Evolutionary conservation across 1,284 basidiomycete genomes (phyloP).

Genomic region (Puccinia polysora): DNA sequence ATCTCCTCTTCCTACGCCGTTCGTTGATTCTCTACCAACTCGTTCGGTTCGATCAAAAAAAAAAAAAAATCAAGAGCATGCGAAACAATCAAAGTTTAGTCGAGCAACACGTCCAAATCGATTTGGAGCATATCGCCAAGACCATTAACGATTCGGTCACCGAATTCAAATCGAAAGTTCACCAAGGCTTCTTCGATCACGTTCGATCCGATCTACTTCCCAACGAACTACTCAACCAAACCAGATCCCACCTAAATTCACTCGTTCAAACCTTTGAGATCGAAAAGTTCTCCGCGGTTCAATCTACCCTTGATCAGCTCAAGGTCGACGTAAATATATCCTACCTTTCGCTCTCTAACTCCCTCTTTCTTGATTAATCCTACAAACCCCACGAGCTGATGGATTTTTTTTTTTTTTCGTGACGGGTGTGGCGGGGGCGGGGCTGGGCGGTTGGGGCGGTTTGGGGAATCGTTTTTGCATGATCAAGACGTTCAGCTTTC

Average conservation of each 20-base stretch:
- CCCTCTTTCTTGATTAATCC: neutral
- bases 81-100: slow-evolving; percentile 21
- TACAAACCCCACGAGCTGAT: neutral
- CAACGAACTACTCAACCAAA: slow-evolving; percentile 7
- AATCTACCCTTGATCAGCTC: slow-evolving; percentile 16
- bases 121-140: neutral
- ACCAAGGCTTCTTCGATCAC: slow-evolving; percentile 1
- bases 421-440: too few species aligned
- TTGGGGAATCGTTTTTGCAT: neutral
- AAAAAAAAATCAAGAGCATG: slow-evolving; percentile 23
- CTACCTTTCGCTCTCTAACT: neutral
- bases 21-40: too few species aligned
- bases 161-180: neutral
- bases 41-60: too few species aligned
- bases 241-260: slow-evolving; percentile 9
- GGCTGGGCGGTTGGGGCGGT: too few species aligned
- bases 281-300: slow-evolving; percentile 9
- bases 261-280: slow-evolving; percentile 12
- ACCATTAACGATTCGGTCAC: slow-evolving; percentile 10
- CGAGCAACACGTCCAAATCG: slow-evolving; percentile 9
- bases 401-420: neutral
- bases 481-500: slow-evolving; percentile 35
- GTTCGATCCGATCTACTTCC: slow-evolving; percentile 13
- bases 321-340: slow-evolving; percentile 15
- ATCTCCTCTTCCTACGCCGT: too few species aligned